A percentile compares a stretch with the other conserved stretches of the same genome.
Conservation (phyloP, 768 basidiomycete genomes). For the Amanita polypyramis region DNA sequence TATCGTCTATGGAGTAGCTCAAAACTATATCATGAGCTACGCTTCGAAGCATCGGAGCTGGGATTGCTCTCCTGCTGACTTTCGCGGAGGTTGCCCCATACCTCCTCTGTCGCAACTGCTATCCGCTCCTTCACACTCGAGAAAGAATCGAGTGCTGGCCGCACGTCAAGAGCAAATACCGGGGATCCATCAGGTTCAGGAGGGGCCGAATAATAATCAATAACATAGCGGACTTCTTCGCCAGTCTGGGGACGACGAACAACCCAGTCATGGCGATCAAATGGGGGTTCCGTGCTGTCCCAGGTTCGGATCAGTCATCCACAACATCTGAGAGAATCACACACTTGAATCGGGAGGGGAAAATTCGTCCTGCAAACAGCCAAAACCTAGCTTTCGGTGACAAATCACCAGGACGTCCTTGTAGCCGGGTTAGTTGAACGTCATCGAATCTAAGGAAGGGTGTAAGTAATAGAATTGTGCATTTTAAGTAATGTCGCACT, state of each 20-base stretch:
- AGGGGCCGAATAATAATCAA: conserved; percentile 96
- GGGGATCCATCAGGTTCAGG: conserved; percentile 85
- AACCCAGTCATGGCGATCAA: conserved; percentile 98
- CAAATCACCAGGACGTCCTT: conserved; percentile 83
- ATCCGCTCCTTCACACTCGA: conserved; percentile 70
- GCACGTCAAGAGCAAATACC: conserved; percentile 90
- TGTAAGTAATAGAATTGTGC: not conserved
- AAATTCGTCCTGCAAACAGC: conserved; percentile 78
- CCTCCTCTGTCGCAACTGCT: conserved; percentile 54
- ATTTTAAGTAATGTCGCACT: conserved; percentile 32
- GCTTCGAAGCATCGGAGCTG: not conserved
- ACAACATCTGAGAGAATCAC: conserved; percentile 16
- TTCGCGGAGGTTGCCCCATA: conserved; percentile 42
- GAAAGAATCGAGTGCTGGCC: conserved; percentile 85
- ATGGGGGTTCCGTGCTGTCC: conserved; percentile 78
- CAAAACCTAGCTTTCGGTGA: conserved; percentile 90
- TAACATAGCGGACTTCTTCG: conserved; percentile 88
- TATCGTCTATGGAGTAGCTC: not conserved
- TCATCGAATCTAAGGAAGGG: conserved; percentile 42
- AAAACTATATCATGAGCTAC: not conserved
- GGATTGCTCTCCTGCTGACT: conserved; percentile 14
- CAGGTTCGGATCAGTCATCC: not conserved
- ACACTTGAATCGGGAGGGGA: conserved; percentile 87
- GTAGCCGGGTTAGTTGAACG: conserved; percentile 73
- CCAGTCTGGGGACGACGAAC: conserved; percentile 72